Evolutionary conservation across 768 basidiomycete genomes (phyloP).

Genomic region (Chlorophyllum brunneum): DNA sequence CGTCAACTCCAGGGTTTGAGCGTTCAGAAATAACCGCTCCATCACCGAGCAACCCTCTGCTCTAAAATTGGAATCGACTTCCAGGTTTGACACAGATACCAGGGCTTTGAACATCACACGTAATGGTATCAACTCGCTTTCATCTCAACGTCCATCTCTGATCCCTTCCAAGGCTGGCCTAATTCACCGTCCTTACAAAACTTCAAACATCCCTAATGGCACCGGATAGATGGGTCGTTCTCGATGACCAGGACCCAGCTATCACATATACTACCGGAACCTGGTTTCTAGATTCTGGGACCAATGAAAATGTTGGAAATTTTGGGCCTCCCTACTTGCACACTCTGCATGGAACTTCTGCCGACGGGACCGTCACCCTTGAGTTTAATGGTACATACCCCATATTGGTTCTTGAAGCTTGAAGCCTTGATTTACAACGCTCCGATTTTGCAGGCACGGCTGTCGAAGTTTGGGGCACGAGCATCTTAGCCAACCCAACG

Average conservation of each 20-base stretch:
- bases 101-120: too few species aligned
- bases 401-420: background rate
- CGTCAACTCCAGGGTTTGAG: too few species aligned
- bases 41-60: too few species aligned
- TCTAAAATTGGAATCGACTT: too few species aligned
- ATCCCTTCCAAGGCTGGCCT: background rate
- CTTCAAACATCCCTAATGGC: background rate
- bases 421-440: background rate
- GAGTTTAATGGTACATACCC: background rate
- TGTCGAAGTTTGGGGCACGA: constrained; percentile 17
- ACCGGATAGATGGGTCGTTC: background rate
- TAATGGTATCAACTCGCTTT: too few species aligned
- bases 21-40: too few species aligned
- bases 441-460: constrained; percentile 11
- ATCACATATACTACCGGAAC: background rate
- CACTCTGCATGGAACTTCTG: background rate
- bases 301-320: background rate
- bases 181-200: too few species aligned
- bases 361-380: background rate
- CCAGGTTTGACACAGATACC: too few species aligned
- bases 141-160: too few species aligned
- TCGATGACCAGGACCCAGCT: background rate
- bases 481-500: constrained; percentile 14
- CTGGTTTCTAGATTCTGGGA: background rate
- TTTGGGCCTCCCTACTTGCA: background rate